Base-by-base conservation (phyloP, 805 yeast genomes). In the Candida ortonii region DNA sequence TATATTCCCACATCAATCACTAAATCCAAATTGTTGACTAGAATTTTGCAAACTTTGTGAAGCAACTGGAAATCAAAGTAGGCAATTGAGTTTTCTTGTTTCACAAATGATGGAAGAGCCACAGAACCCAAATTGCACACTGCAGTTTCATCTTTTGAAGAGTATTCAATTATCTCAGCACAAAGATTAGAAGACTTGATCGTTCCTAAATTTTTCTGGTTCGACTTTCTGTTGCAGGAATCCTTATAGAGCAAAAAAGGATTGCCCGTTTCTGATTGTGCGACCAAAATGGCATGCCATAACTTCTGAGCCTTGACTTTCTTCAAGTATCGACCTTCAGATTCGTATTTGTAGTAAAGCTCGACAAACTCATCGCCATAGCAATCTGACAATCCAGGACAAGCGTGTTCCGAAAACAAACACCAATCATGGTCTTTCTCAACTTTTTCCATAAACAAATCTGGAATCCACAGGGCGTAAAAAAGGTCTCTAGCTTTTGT, bases 241-340 rank as follows among this genome's bases (percentile, higher is more conserved):
- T 90, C 98, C 58, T 90, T 90, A 70, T 85, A 90, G 11, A 90
- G 70, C 81, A 90, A 80, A 68, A 85, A 90, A 16, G 98, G 98
- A 49, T 84, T 85, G 33, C 98, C 97, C 3, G 97, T 89, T 65
- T 90, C 97, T 23, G 93, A 84, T 65, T 90, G 98, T 21, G 96
- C 79, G 56, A 86, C 93, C 36, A 90, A 61, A 36, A 90, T 88
- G 28, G 89, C 80, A 44, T 78, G 73, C 97, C 97, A 90, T 29
- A 90, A 68, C 59, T 84, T 84, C 61, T 88, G 95, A 16, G 98
- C 97, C 50, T 76, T 79, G 39, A 88, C 69, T 14, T 78, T 76
- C 46, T 68, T 70, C 41, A 71, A 68, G 36, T 80, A 86, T 39
- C 76, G 71, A 7, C 80, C 84, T 54, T 81, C 82, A 13, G 55